Base-by-base conservation (phyloP, 2,329 filamentous ascomycete species). In the Clonostachys byssicola region DNA sequence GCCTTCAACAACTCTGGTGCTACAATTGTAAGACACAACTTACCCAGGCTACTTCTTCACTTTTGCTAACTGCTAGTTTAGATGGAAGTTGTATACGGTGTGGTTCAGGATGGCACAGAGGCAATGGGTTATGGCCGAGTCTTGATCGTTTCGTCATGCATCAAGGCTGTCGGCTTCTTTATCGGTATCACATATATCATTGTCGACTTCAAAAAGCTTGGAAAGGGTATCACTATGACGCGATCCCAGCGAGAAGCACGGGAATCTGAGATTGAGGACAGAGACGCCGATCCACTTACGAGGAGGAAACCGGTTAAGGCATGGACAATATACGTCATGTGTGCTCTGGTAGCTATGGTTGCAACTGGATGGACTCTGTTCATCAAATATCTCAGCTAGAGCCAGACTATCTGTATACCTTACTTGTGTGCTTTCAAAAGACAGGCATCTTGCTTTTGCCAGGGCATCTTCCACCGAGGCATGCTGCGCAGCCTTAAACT, bases 1-100 rank as follows among this genome's bases (percentile, higher is more conserved):
- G 54, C 51, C 2, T 57, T 57, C 10, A 57, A 57, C 18, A 57
- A 57, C 14, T 56, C 55, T 1, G 51, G 54, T 1, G 50, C 52
- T 1, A 58, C 54, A 12, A 58, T 58, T 40, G 55, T 57, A 40
- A 52, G 54, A 49, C 23, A 10, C 3, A 30, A 30, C 23, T 30
- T 30, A 9, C 9, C 23, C 8, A 30, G 23, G 3, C 9, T 30
- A 30, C 23, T 30, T 30, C 23, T 30, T 30, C 23, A 9, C 23
- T 30, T 30, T 7, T 4, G 8, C 39, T 48, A 9, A 47, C 33
- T 48, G 16, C 9, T 12, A 39, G 17, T 13, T 12, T 3, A 58
- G 55, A 57, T 57, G 52, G 55, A 58, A 16, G 55, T 58, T 4
- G 54, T 54, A 1, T 58, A 48, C n/a, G 56, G 54, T 12, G 54